These are phyloP conservation scores for Arthrinium phaeospermum DNA, from an alignment of 2,329 filamentous ascomycete species.

Conservation along the genomic window DNA sequence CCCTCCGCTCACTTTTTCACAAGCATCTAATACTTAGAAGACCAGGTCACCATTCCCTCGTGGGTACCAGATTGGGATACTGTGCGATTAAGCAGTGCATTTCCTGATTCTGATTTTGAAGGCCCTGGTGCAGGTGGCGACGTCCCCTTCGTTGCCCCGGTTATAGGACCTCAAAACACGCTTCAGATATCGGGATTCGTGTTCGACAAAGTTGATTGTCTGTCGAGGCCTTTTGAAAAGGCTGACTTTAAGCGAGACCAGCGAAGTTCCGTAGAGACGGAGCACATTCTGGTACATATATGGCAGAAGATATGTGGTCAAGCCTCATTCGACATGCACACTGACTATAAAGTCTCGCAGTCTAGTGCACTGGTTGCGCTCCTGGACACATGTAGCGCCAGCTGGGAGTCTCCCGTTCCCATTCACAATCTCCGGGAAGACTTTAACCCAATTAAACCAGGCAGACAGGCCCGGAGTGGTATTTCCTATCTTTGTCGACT, in stretches of 20 bases:
- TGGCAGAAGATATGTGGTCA: background rate
- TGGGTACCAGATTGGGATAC: background rate
- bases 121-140: background rate
- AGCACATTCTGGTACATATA: background rate
- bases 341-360: too few species aligned
- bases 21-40: background rate
- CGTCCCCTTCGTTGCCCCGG: too few species aligned
- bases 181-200: too few species aligned
- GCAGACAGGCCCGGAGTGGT: fast-evolving
- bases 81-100: background rate
- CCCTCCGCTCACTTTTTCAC: background rate
- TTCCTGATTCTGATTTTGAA: background rate
- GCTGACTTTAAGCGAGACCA: too few species aligned
- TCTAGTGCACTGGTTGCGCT: background rate
- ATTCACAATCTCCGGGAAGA: background rate
- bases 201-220: too few species aligned
- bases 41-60: background rate
- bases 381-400: background rate
- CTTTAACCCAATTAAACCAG: background rate
- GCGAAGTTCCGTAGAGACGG: too few species aligned
- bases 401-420: background rate
- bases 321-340: background rate
- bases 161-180: too few species aligned
- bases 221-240: too few species aligned
- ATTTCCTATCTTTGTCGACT: background rate